Evolutionary conservation across 2,329 filamentous ascomycete genomes (phyloP), one percentile per base, ranked within the genome.

Genomic region (Cercospora sp.): DNA sequence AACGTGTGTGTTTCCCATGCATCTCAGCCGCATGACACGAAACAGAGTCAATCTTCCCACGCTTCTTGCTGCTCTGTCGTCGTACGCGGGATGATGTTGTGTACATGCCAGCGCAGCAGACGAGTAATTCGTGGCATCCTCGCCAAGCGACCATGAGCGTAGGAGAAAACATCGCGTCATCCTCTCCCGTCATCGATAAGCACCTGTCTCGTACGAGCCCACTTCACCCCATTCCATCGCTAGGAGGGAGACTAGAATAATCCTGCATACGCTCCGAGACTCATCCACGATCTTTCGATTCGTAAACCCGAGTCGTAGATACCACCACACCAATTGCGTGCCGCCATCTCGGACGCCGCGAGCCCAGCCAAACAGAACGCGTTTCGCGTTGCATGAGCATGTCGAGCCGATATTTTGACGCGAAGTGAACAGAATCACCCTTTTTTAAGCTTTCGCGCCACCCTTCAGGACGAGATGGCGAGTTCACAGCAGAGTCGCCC

Each of bases 401-500:
- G 63, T 45, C n/a, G 6, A 39, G 42, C 60, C 28, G 55, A 55
- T 10, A 33, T 42, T 64, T 42, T 42, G 61, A 60, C 45, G 62
- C 39, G 36, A 60, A 55, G 55, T 57, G 39, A 51, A 60, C 63
- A 36, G 55, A 42, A 23, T 39, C 60, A 63, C n/a, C n/a, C 6
- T 61, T 28, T 31, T 31, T 64, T 61, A 58, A 51, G 28, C 31
- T 58, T 61, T 39, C 36, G 9, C 60, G 31, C 53, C n/a, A 18
- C 16, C 26, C 48, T 60, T 65, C 48, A 53, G 58, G 65, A 65
- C 53, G 58, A 65, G 30, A 69, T 69, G 67, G 65, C 65, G 48
- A 65, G 58, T 51, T 60, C 65, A 42, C 57, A 62, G 33, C 58
- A 59, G 5, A 45, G 45, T 48, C 65, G 63, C 3, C 65, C 67